These are phyloP conservation scores for Chytriomyces confervae DNA, from an alignment of 192 early-diverging fungal species.

Conservation along the genomic window DNA sequence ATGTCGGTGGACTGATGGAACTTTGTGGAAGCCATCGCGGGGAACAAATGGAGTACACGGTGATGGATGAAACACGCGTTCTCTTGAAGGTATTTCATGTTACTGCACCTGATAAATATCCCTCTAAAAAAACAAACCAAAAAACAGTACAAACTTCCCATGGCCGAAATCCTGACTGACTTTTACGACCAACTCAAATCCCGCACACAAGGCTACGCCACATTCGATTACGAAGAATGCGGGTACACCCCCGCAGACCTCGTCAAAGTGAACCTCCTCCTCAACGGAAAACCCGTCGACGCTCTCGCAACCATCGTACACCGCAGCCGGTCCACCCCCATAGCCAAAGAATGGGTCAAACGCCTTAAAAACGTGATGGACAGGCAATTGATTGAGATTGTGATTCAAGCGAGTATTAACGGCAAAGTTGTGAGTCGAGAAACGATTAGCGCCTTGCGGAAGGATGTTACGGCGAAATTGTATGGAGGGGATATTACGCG, in stretches of 20 bases:
- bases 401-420: constrained; percentile 88
- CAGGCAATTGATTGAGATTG: constrained; percentile 89
- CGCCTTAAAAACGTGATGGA: constrained; percentile 83
- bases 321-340: constrained; percentile 65
- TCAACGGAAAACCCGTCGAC: constrained; percentile 92
- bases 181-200: constrained; percentile 96
- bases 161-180: constrained; percentile 92
- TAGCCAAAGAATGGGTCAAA: constrained; percentile 84
- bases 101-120: constrained; percentile 36
- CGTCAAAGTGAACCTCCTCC: constrained; percentile 87
- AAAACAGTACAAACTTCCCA: constrained; percentile 86
- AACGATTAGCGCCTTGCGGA: constrained; percentile 82
- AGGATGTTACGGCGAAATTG: constrained; percentile 94
- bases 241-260: constrained; percentile 86
- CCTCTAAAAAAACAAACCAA: constrained; percentile 37
- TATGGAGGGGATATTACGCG: constrained; percentile 97
- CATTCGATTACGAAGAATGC: constrained; percentile 94
- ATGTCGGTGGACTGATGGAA: constrained; percentile 58
- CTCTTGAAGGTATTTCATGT: constrained; percentile 7
- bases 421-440: constrained; percentile 86
- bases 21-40: constrained; percentile 75
- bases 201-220: constrained; percentile 85
- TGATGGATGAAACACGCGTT: constrained; percentile 75
- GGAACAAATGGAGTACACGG: constrained; percentile 85
- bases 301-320: constrained; percentile 90